Evolutionary conservation across 257 asterid genomes (phyloP), one percentile per base, ranked within the genome.

Genomic region (Coffea canephora): DNA sequence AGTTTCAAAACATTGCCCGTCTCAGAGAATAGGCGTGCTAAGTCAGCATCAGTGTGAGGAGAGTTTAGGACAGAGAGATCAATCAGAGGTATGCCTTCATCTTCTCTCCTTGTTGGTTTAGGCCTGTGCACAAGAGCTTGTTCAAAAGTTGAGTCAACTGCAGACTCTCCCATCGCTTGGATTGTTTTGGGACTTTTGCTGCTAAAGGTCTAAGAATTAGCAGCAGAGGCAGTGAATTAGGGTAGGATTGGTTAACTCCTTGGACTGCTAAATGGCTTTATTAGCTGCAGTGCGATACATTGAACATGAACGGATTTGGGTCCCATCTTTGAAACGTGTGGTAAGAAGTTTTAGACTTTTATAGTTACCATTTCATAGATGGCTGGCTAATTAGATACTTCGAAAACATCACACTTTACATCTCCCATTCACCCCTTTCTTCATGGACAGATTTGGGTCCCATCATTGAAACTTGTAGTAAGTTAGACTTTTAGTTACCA

Each of bases 61-160:
- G 86, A 81, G 79, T 71, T 85, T n/a, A 87, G 27, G 2, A 79
- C 75, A 3, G 92, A 91, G 62, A 93, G 92, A 77, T 93, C 96
- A 78, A 93, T 89, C 10, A 84, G 31, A 10, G 96, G 96, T 85
- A 93, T 90, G 83, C 89, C 92, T 69, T 85, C 84, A 8, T 87
- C 92, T 84, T 87, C 87, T 21, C 39, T 52, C 11, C 39, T 74
- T n/a, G 70, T 55, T 19, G 72, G 85, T 55, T 91, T 90, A 4
- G 96, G 91, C 82, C 91, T 86, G 91, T 93, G 92, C 72, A 89
- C 96, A 0, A 76, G 66, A 49, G 81, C 87, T 79, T 89, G 98
- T 67, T 90, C 80, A 91, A 88, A 89, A 68, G 87, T 90, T 59
- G 82, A 73, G 43, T 87, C 92, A 0, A 91, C 83, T 74, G 85